These are phyloP conservation scores for Glarea lozoyensis DNA, from an alignment of 495 filamentous ascomycete species.

Conservation along the genomic window DNA sequence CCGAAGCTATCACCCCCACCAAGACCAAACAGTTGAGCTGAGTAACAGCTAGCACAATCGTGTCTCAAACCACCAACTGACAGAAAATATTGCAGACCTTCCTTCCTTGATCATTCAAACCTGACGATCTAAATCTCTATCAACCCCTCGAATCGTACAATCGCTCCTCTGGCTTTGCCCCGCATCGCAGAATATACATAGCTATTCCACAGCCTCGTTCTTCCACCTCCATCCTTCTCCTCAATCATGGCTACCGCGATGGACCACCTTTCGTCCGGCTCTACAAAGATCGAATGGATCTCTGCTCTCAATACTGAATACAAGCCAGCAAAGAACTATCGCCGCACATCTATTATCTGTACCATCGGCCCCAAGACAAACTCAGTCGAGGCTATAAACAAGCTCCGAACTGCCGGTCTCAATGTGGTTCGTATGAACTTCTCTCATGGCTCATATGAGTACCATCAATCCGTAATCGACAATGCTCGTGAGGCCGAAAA, in stretches of 20 bases:
- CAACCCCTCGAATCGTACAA: too few species aligned
- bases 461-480: slow-evolving; percentile 95
- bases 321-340: slow-evolving; percentile 74
- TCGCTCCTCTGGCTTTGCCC: too few species aligned
- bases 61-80: too few species aligned
- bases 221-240: slow-evolving; percentile 2
- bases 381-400: slow-evolving; percentile 91
- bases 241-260: slow-evolving; percentile 56
- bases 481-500: slow-evolving; percentile 80
- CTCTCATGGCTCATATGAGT: slow-evolving; percentile 94
- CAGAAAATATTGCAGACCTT: too few species aligned
- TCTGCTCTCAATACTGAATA: slow-evolving; percentile 59
- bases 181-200: too few species aligned
- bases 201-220: not conserved
- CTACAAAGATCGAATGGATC: slow-evolving; percentile 88
- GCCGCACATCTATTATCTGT: slow-evolving; percentile 95
- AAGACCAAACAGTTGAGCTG: too few species aligned
- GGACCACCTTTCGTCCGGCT: slow-evolving; percentile 67
- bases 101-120: too few species aligned
- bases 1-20: too few species aligned
- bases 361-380: slow-evolving; percentile 99
- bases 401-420: slow-evolving; percentile 78
- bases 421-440: slow-evolving; percentile 99
- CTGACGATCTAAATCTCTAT: too few species aligned
- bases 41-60: too few species aligned